Evolutionary conservation across 108 stramenopile genomes (phyloP), one percentile per base, ranked within the genome.

Genomic region (Discostella stelligeroides): DNA sequence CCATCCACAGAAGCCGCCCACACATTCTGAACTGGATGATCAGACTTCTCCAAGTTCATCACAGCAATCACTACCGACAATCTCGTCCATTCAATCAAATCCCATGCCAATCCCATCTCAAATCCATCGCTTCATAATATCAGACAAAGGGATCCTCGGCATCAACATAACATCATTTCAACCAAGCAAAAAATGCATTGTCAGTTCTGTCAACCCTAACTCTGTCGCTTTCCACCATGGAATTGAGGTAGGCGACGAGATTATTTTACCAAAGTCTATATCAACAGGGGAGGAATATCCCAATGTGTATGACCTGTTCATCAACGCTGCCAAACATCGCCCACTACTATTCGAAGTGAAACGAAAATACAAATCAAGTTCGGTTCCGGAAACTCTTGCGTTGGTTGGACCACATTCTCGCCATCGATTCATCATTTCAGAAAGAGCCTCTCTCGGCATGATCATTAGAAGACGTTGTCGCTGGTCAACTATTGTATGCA

Each of bases 271-370:
- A 8, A 9, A n/a, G 37, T 17, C 0, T 34, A 2, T 0, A 10
- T 15, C 55, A 62, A n/a, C n/a, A n/a, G 70, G 62, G n/a, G 20
- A 63, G 14, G 27, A 15, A 23, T 27, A 6, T 15, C 30, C 55
- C 8, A 29, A 56, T 56, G 55, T 37, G 0, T 56, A 56, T 56
- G 34, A 13, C 34, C 28, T 56, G 25, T 72, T 72, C 28, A 28
- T 72, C 13, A n/a, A 55, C 29, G 70, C 56, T 29, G 38, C 61
- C 41, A 48, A 47, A 48, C 46, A 27, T 24, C 50, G 61, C 28
- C 75, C 75, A 14, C 42, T 76, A 17, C 38, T 76, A 18, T 68
- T 76, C 39, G 60, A 68, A 17, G 67, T 68, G 13, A 62, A 40
- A 18, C 75, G 75, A 10, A n/a, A 1, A 28, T 59, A 25, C 56